Base-by-base conservation (phyloP, 164 flowering plant genomes). In the Vitis rupestris region DNA sequence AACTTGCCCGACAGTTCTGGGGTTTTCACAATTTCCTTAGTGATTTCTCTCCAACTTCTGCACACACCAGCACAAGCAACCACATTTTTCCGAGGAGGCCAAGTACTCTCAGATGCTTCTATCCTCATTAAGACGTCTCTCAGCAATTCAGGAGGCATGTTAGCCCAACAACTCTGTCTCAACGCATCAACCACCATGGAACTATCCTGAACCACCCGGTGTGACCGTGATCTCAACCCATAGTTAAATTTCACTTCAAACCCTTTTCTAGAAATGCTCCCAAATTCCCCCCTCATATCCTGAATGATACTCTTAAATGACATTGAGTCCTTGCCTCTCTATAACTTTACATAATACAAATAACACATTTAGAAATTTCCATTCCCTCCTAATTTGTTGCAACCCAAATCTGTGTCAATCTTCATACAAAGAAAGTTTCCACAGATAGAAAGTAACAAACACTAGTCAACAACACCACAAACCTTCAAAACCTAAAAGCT, bases 51-150 rank as follows among this genome's bases (percentile, higher is more conserved):
- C 94, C 94, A 90, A 61, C 78, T 86, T 74, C 80, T 78, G 81
- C 94, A 88, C 61, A 90, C 94, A 50, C 90, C 92, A 52, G 90
- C 90, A 75, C 94, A 90, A 47, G 89, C 82, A 68, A 88, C 86
- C 44, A 88, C 92, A 77, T 77, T 81, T 70, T 80, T 79, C 56
- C 94, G 69, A 3, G 76, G 64, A 48, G 90, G 92, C 94, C 94
- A 90, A 0, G 78, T 65, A 13, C 72, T 58, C 68, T 85, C 91
- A 11, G 89, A 80, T 10, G 70, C 85, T 81, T 87, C 94, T 9
- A 89, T 81, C 70, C 92, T 81, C 81, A 78, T 71, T 17, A 89
- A 54, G 27, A 89, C 87, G 60, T 89, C 94, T 71, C 89, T 78
- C 59, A 88, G 72, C 13, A 90, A 86, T 82, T 88, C 92, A 0